Evolutionary conservation across 2,329 filamentous ascomycete species (phyloP), one percentile per base, ranked within the genome.

Genomic region (Dendrostoma leiphaemia): DNA sequence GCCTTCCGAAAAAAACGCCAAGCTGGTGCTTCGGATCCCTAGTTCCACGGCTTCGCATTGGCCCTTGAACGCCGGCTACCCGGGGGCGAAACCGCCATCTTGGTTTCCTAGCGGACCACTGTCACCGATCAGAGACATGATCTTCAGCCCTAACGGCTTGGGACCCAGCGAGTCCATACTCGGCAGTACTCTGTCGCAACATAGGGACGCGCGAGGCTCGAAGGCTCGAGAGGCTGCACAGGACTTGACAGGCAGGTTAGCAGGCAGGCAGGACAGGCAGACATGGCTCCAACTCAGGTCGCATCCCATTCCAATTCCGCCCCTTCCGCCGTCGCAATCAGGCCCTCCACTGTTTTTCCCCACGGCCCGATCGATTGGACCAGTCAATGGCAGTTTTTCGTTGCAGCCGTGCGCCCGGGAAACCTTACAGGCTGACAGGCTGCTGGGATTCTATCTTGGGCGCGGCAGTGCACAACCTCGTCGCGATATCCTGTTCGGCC

Each of bases 71-170:
- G 6, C 38, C 23, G 6, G 17, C 15, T 5, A 37, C 6, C 13
- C 6, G 17, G 34, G 13, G 13, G 34, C 6, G 34, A 15, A 37
- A 37, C 13, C 34, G 13, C 13, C 13, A 31, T 52, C 44, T 44
- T 37, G 26, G 26, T 40, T 13, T 52, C 31, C 41, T 46, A 21
- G 31, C 28, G 32, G 24, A 23, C 49, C 29, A 32, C 12, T 38
- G 40, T 17, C 46, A 34, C 32, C 34, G 32, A 46, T 45, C 24
- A n/a, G 31, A 32, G 41, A 17, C 32, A 52, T 47, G 50, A 52
- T 47, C 50, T 29, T 47, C 50, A 34, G 50, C 50, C 50, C 50
- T 47, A 52, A n/a, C n/a, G n/a, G n/a, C n/a, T n/a, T n/a, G n/a
- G n/a, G n/a, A n/a, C n/a, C n/a, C n/a, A n/a, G n/a, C n/a, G n/a